Base-by-base conservation (phyloP, 1,139 yeast genomes). In the Ogataea hybrid region DNA sequence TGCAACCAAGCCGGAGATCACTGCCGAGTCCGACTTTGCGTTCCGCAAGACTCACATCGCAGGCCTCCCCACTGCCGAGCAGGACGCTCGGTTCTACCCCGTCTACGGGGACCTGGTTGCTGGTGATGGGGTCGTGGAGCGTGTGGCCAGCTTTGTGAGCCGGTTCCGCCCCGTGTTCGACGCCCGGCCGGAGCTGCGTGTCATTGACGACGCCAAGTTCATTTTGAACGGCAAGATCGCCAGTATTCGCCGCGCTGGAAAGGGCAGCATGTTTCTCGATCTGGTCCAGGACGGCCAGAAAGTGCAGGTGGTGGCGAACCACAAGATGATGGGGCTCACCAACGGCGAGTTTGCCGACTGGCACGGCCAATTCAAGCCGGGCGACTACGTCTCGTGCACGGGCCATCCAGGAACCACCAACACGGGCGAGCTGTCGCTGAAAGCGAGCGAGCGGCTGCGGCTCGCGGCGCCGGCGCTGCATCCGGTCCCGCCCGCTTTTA, bases 391-490 rank as follows among this genome's bases (percentile, higher is more conserved):
- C 2, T 67, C 76, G 6, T 77, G 80, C 25, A 53, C 64, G 4
- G 98, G 98, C 0, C 57, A 57, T 16, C 89, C 96, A 0, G 85
- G 94, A 28, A 61, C 75, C 4, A 86, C 97, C 0, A 78, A 81
- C 42, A 77, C 81, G 1, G 95, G 95, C 0, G 94, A 87, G 55
- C 65, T 90, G 10, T 84, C 96, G 1, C 57, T 92, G 43, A 79
- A 85, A 51, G 72, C 82, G n/a, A 62, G 64, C 1, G 49, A 60
- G 6, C 70, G 79, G 1, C 61, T 85, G 1, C 52, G 46, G 23
- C 62, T 87, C 16, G 70, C 85, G 9, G 62, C 90, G 0, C 94
- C 96, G 0, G 73, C 92, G 25, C 68, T 88, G 42, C 79, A 75
- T 42, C 81, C 88, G 2, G 57, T 87, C 1, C 96, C 97, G 0